Conservation (phyloP, 2,329 filamentous ascomycete genomes). For the Colletotrichum sp. region DNA sequence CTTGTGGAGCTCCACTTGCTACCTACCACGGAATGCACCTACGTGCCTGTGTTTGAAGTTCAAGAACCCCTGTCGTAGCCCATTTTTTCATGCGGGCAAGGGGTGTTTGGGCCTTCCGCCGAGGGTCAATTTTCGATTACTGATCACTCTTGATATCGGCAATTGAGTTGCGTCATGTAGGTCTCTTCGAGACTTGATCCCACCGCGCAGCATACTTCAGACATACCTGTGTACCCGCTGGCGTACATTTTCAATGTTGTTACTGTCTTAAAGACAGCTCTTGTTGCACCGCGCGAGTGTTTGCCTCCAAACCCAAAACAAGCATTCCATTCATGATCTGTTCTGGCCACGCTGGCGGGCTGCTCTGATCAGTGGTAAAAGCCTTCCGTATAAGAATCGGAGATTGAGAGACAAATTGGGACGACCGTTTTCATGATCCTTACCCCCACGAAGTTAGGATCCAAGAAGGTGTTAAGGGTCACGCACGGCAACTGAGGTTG, state of each 20-base stretch:
- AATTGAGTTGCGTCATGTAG: too few species aligned
- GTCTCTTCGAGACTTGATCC: too few species aligned
- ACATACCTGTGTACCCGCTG: too few species aligned
- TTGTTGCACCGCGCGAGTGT: neutral
- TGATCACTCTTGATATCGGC: neutral
- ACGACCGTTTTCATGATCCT: neutral
- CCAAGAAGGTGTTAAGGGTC: neutral
- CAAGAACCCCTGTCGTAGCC: neutral
- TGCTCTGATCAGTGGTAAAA: neutral
- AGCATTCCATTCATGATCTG: neutral
- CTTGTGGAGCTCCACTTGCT: neutral
- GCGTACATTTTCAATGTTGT: too few species aligned
- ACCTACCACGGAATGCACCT: neutral
- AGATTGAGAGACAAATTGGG: neutral
- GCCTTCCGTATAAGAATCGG: neutral
- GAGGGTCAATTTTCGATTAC: neutral
- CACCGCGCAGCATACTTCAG: too few species aligned
- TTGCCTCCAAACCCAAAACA: neutral
- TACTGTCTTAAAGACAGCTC: too few species aligned
- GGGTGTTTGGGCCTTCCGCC: neutral
- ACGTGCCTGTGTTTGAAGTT: neutral
- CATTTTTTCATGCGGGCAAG: neutral
- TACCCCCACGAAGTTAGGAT: neutral
- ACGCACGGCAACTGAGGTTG: neutral
- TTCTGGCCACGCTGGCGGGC: neutral